Evolutionary conservation across 2,329 filamentous ascomycete genomes (phyloP).

Genomic region (Alternaria incomplexa): DNA sequence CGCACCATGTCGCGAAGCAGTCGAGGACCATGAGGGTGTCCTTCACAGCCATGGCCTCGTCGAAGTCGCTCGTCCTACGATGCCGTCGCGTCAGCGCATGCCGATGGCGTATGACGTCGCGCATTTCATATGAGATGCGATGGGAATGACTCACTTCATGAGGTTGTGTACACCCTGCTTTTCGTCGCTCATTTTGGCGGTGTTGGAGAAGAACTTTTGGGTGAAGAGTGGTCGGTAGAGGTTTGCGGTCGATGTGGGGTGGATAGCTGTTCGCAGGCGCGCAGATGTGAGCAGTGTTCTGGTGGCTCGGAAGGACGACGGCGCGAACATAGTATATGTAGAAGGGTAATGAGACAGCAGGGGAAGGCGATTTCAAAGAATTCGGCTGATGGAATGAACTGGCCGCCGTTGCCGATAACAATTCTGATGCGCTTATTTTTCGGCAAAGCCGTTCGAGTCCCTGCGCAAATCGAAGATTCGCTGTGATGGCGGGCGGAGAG

Average conservation of each 20-base stretch:
- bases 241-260: constrained; percentile 34
- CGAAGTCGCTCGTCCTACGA: constrained; percentile 65
- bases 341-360: constrained; percentile 26
- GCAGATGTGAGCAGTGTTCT: constrained; percentile 54
- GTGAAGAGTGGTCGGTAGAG: constrained; percentile 45
- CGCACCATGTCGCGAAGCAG: constrained; percentile 90
- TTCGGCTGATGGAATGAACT: constrained; percentile 42
- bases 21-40: constrained; percentile 77
- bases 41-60: constrained; percentile 58
- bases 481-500: constrained; percentile 7
- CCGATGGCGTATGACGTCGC: constrained; percentile 19
- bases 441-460: constrained; percentile 38
- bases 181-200: constrained; percentile 51
- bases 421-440: constrained; percentile 35
- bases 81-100: constrained; percentile 12
- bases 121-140: constrained; percentile 1
- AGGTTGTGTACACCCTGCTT: constrained; percentile 58
- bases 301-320: constrained; percentile 41
- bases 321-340: constrained; percentile 50
- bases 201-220: constrained; percentile 50
- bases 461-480: constrained; percentile 24
- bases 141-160: constrained; percentile 45
- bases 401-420: constrained; percentile 39
- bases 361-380: constrained; percentile 44
- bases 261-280: constrained; percentile 43